A percentile compares a stretch with the other conserved stretches of the same genome.
These are phyloP conservation scores for Rhodotorula sp. DNA, from an alignment of 1,284 basidiomycete species.

Conservation along the genomic window DNA sequence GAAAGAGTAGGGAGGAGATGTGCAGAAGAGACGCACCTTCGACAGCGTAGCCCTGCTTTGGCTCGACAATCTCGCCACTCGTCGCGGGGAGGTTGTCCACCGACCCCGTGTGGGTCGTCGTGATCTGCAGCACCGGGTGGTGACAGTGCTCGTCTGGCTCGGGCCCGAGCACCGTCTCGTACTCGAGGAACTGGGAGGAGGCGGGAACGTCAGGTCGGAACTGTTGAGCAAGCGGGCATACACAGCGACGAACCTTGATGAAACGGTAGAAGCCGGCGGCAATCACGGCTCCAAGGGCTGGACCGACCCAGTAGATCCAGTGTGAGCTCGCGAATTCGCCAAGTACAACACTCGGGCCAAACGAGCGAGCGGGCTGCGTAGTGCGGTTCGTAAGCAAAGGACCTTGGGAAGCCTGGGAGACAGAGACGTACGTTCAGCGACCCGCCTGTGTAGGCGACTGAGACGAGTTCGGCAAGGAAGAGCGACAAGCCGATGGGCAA, in stretches of 20 bases:
- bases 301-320: conserved; percentile 11
- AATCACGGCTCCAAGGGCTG: neutral
- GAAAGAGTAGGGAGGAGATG: too few relatives aligned
- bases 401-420: too few relatives aligned
- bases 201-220: neutral
- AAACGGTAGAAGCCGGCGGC: conserved; percentile 4
- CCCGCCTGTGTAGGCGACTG: conserved; percentile 17
- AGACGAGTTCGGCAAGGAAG: conserved; percentile 19
- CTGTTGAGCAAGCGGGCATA: neutral
- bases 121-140: conserved; percentile 2
- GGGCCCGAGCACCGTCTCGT: neutral
- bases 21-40: neutral
- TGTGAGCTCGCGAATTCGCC: conserved; percentile 54
- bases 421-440: neutral
- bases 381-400: too few relatives aligned
- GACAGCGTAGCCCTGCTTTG: neutral
- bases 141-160: neutral
- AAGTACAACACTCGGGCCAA: conserved; percentile 69
- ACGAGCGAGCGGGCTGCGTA: conserved; percentile 50
- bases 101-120: neutral
- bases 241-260: conserved; percentile 3
- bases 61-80: neutral
- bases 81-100: neutral
- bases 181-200: neutral
- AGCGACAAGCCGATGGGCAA: conserved; percentile 19